Evolutionary conservation across 2,329 filamentous ascomycete species (phyloP).

Genomic region (Claviceps spartinae): DNA sequence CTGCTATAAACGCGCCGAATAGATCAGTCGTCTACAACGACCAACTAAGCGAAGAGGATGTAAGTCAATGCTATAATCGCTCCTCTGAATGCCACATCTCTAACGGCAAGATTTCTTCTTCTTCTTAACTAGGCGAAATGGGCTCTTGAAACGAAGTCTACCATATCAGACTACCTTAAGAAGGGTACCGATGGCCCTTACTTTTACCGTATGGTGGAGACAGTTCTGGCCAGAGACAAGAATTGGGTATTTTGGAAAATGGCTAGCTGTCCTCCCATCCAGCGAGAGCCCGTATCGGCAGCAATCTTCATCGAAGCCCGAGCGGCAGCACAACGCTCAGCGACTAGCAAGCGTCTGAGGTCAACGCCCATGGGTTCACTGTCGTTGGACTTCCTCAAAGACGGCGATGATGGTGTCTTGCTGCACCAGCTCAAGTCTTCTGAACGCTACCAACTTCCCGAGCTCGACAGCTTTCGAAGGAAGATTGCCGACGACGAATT

Average conservation of each 20-base stretch:
- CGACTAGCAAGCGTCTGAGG: conserved; percentile 58
- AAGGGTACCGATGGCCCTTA: conserved; percentile 74
- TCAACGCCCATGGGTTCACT: conserved; percentile 57
- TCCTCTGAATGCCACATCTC: not conserved
- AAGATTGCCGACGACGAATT: conserved; percentile 70
- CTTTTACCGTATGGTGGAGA: conserved; percentile 94
- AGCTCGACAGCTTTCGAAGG: conserved; percentile 54
- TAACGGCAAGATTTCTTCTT: not conserved
- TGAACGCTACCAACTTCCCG: conserved; percentile 53
- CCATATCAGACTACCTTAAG: conserved; percentile 73
- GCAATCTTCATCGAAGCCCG: conserved; percentile 58
- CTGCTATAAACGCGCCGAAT: conserved; percentile 54
- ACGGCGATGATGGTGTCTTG: conserved; percentile 43
- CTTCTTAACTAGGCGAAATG: conserved; percentile 54
- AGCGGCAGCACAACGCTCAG: conserved; percentile 48
- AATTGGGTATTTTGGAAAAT: conserved; percentile 99
- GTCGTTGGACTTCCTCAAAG: conserved; percentile 64
- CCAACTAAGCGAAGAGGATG: conserved; percentile 73
- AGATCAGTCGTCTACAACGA: conserved; percentile 74
- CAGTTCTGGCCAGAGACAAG: conserved; percentile 87
- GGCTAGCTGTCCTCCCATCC: conserved; percentile 80
- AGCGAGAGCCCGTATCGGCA: conserved; percentile 56
- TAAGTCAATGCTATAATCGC: conserved; percentile 28
- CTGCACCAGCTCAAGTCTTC: conserved; percentile 57
- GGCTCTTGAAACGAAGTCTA: conserved; percentile 63